Evolutionary conservation across 2,329 filamentous ascomycete species (phyloP).

Genomic region (Trichoderma harzianum): DNA sequence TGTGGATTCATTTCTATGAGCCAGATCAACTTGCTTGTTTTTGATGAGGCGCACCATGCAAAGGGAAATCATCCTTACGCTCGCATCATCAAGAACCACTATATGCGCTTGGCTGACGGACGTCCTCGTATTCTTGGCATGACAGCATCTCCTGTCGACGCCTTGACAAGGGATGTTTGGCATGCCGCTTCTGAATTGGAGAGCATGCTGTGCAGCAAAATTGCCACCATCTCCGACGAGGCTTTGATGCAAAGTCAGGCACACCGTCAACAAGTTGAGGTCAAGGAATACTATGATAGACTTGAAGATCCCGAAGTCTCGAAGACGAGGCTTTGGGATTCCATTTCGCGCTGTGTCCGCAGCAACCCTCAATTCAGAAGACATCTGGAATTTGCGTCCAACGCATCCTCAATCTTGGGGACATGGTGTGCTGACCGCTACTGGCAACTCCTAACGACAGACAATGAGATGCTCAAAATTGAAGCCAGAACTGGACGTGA

Average conservation of each 20-base stretch:
- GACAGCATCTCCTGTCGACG: conserved; percentile 93
- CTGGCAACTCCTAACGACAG: conserved; percentile 68
- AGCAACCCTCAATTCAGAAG: conserved; percentile 47
- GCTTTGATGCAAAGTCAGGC: conserved; percentile 26
- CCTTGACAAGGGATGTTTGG: conserved; percentile 64
- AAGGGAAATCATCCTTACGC: conserved; percentile 94
- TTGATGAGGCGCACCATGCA: conserved; percentile 94
- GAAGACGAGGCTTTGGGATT: conserved; percentile 62
- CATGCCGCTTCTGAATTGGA: conserved; percentile 73
- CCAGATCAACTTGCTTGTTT: conserved; percentile 84
- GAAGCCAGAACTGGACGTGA: conserved; percentile 52
- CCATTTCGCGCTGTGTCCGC: conserved; percentile 47
- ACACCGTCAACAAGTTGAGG: conserved; percentile 45
- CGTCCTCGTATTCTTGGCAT: conserved; percentile 86
- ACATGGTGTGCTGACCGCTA: conserved; percentile 80
- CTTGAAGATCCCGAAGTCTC: conserved; percentile 45
- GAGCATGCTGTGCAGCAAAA: conserved; percentile 71
- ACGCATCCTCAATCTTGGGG: conserved; percentile 66
- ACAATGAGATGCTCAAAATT: conserved; percentile 59
- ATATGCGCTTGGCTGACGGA: conserved; percentile 45
- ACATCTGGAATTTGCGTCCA: conserved; percentile 57
- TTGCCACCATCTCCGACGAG: conserved; percentile 64
- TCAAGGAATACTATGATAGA: conserved; percentile 42
- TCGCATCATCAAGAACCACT: conserved; percentile 84
- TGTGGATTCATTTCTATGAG: conserved; percentile 77